Base-by-base conservation (phyloP, 306 rosid genomes). In the Delonix regia region DNA sequence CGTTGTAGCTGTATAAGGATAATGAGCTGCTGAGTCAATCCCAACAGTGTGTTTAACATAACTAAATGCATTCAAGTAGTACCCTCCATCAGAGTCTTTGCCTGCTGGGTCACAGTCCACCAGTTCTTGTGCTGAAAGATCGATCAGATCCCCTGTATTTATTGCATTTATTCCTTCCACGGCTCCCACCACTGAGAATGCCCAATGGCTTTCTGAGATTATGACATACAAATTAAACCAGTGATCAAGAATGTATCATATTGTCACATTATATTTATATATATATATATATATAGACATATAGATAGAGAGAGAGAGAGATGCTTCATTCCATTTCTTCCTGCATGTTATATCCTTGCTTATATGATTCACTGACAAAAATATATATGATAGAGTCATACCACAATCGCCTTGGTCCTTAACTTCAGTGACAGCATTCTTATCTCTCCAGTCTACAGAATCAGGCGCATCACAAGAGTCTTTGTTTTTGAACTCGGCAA, bases 111-210 rank as follows among this genome's bases (percentile, higher is more conserved):
- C 93, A 83, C 97, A 92, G 63, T 92, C 93, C 63, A 92, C 74
- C 10, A 92, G 84, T 74, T 90, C 76, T 87, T 92, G 97, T 4
- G 81, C 90, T 0, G 97, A 90, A 22, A 92, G 85, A 56, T 73
- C 76, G 19, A 87, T 55, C 36, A 92, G 97, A 68, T 84, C 79
- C 18, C 92, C 86, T 0, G 83, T 88, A 15, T 69, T 83, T 63
- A 92, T 78, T 49, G 92, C 85, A 36, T 90, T 91, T 76, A 90
- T 49, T 75, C 97, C 97, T 83, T 92, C 97, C 2, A 90, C 84
- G 47, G 92, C 90, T 62, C 90, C 97, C 0, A 84, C 82, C 6
- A 85, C 66, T 4, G 91, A 84, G 80, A 92, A 92, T 39, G 97
- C 86, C 93, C 97, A 92, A 42, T 91, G 85, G 71, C 95, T 88